Percentiles rank a stretch among this genome's conserved stretches.
Conservation (phyloP, 2,329 filamentous ascomycete species). For the Chaetomium globosum region DNA sequence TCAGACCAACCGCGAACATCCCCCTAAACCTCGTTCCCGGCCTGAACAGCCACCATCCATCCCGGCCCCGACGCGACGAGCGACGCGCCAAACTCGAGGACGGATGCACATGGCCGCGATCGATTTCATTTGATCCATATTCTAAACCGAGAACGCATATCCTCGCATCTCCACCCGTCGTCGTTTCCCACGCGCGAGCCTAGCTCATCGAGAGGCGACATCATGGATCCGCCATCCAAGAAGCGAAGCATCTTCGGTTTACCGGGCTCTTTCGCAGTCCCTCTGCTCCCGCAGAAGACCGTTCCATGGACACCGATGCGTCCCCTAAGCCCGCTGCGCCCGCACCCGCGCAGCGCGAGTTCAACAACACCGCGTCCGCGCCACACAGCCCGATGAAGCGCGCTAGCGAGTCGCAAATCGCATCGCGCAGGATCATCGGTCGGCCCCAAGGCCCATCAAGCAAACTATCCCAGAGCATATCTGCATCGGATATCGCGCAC, state of each 20-base stretch:
- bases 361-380: conserved; percentile 36
- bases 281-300: conserved; percentile 27
- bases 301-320: conserved; percentile 22
- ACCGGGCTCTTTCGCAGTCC: conserved; percentile 34
- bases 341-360: conserved; percentile 31
- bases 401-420: conserved; percentile 41
- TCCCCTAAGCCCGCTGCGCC: conserved; percentile 23
- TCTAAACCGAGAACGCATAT: conserved; percentile 11
- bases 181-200: conserved; percentile 19
- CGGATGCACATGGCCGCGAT: conserved; percentile 27
- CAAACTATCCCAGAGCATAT: conserved; percentile 38
- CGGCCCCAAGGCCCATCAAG: conserved; percentile 42
- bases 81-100: conserved; percentile 17
- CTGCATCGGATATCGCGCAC: conserved; percentile 33
- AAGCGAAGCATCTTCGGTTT: conserved; percentile 37
- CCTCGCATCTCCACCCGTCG: neutral
- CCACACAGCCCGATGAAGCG: conserved; percentile 42
- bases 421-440: conserved; percentile 43
- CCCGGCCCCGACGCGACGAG: conserved; percentile 24
- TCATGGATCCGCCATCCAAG: conserved; percentile 37
- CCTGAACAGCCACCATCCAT: conserved; percentile 22
- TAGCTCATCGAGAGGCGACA: conserved; percentile 21
- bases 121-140: neutral
- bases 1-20: conserved; percentile 24
- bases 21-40: conserved; percentile 17